Percentiles rank a stretch among this genome's conserved stretches.
Evolutionary conservation across 164 flowering plant species (phyloP).

Genomic region (grape (Vitis vinifera)): DNA sequence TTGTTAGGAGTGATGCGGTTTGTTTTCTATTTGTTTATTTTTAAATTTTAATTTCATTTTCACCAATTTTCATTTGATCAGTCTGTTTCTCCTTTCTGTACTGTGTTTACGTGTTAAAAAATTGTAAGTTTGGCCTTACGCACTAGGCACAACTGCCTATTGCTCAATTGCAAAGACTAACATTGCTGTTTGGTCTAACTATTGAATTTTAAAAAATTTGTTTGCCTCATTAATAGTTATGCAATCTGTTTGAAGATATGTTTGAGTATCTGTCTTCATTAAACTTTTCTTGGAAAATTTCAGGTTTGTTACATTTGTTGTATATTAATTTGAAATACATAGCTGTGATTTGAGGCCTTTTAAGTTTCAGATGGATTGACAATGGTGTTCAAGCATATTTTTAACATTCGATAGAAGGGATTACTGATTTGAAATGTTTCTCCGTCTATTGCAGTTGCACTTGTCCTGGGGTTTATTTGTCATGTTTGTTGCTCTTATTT

Average conservation of each 20-base stretch:
- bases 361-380: background rate
- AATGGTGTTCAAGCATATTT: too few relatives aligned
- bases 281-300: too few relatives aligned
- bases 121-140: background rate
- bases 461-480: background rate
- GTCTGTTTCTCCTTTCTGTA: background rate
- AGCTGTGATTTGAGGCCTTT: background rate
- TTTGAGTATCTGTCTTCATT: too few relatives aligned
- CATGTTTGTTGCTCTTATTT: background rate
- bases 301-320: too few relatives aligned
- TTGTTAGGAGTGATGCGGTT: constrained; percentile 77
- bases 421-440: background rate
- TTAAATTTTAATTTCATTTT: background rate
- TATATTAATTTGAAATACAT: too few relatives aligned
- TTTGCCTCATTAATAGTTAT: too few relatives aligned
- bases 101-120: background rate
- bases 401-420: background rate
- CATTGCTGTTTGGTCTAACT: too few relatives aligned
- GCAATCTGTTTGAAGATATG: too few relatives aligned
- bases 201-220: too few relatives aligned
- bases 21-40: constrained; percentile 18
- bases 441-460: background rate
- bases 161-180: too few relatives aligned
- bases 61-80: background rate
- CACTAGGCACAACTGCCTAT: too few relatives aligned